Evolutionary conservation across 164 flowering plant species (phyloP), one percentile per base, ranked within the genome.

Genomic region (Aristolochia californica): DNA sequence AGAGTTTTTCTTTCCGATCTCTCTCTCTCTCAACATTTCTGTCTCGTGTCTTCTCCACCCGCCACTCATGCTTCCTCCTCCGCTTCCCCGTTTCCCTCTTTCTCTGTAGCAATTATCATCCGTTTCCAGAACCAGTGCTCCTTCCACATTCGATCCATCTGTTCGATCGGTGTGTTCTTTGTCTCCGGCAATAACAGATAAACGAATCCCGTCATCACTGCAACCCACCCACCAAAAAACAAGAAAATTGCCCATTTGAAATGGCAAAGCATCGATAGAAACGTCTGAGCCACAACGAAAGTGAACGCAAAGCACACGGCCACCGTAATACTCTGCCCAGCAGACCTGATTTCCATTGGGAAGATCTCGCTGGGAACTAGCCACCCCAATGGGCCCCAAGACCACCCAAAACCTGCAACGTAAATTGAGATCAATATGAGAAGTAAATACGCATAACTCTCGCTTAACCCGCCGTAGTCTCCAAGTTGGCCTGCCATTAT

Each of bases 161-260:
- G 28, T 18, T 71, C 71, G 0, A 67, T 67, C 16, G 71, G 66
- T 22, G 68, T 24, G 27, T 58, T 54, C 75, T 67, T 67, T 3
- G 75, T 71, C 62, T 71, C 71, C 0, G 75, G 75, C 55, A 71
- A 21, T 2, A 67, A 25, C 18, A 71, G 28, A 43, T 67, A 61
- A 0, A 64, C 60, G 47, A 71, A 71, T 13, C 45, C 58, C 17
- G 75, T 71, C 75, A 67, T 71, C 43, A 71, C 49, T 2, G 50
- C 55, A 34, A 72, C 71, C 75, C 75, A 75, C 26, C 60, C 71
- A 1, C 59, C 72, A 28, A 74, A 74, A 45, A 74, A 71, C 66
- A 68, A 71, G 60, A 74, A 74, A 5, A 66, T 53, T 47, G 68
- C 75, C 10, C 57, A 53, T 48, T 64, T 72, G 54, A 75, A 24